Evolutionary conservation across 257 asterid genomes (phyloP).

Genomic region (Solanum infundibuliforme): DNA sequence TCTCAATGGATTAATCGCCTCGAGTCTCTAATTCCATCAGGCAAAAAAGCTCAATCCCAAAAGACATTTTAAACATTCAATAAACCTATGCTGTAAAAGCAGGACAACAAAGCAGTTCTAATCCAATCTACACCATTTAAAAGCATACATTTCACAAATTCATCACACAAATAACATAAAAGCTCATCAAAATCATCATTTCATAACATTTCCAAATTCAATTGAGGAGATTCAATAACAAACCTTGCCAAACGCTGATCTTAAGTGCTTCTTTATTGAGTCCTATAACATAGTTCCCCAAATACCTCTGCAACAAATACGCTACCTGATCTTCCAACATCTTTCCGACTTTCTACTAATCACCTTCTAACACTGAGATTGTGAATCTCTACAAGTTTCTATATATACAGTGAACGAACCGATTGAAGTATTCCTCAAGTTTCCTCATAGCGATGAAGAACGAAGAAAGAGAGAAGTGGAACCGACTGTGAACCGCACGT

Average conservation of each 20-base stretch:
- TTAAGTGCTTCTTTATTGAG: slow-evolving; percentile 95
- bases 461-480: not conserved
- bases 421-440: not conserved
- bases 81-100: not conserved
- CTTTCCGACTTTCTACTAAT: slow-evolving; percentile 11
- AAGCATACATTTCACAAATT: not conserved
- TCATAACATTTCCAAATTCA: not conserved
- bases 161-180: not conserved
- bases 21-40: not conserved
- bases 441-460: not conserved
- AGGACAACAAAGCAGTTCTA: not conserved
- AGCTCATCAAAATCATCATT: not conserved
- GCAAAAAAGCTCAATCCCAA: not conserved
- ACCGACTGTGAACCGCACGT: not conserved
- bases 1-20: not conserved
- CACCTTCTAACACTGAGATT: not conserved
- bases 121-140: not conserved
- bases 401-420: not conserved
- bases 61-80: not conserved
- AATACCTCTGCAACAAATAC: slow-evolving; percentile 69
- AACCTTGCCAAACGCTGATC: slow-evolving; percentile 98
- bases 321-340: slow-evolving; percentile 99
- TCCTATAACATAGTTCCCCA: slow-evolving; percentile 94
- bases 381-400: not conserved
- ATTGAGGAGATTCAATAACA: not conserved